Base-by-base conservation (phyloP, 164 flowering plant genomes). In the Dillenia suffruticosa region DNA sequence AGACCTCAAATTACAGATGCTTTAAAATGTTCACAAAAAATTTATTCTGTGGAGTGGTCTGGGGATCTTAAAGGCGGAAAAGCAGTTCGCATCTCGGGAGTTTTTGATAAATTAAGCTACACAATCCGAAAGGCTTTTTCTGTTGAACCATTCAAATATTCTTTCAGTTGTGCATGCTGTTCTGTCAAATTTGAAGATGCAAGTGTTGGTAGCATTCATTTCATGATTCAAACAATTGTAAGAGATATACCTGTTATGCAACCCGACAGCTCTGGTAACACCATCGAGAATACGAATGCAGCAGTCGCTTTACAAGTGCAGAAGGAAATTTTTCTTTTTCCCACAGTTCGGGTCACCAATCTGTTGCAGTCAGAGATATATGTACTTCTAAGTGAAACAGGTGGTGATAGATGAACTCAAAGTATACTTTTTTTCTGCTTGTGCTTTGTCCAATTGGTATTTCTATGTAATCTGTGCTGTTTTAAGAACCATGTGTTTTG, bases 31-130 rank as follows among this genome's bases (percentile, higher is more conserved):
- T 51, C 66, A 44, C 60, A 68, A 58, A 62, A 65, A 51, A 56
- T 75, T 49, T 66, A 71, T 63, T 75, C 89, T 52, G 72, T 77
- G 52, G 90, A 77, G 44, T 94, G 99, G 99, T 91, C 96, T 43
- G 90, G 82, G 50, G 84, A 89, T 56, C 77, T 94, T 64, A 81
- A 75, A 77, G 97, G 99, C 62, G 97, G 85, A 70, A 94, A 89
- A 76, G 90, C 95, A 58, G 82, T 89, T 65, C 81, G 70, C 62
- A 79, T 91, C 12, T 81, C 90, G 64, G 96, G 97, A 74, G 61
- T 94, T 62, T 78, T 91, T 74, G 95, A 89, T 62, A 87, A 82
- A 74, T 70, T 94, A 65, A 77, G 72, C 70, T 91, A 84, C 72
- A 73, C 63, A 77, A 81, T 89, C 56, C 83, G 84, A 53, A 82